phyloP scores from a whole-genome alignment of 805 yeast genomes.

The Wickerhamomyces rabaulensis region DNA sequence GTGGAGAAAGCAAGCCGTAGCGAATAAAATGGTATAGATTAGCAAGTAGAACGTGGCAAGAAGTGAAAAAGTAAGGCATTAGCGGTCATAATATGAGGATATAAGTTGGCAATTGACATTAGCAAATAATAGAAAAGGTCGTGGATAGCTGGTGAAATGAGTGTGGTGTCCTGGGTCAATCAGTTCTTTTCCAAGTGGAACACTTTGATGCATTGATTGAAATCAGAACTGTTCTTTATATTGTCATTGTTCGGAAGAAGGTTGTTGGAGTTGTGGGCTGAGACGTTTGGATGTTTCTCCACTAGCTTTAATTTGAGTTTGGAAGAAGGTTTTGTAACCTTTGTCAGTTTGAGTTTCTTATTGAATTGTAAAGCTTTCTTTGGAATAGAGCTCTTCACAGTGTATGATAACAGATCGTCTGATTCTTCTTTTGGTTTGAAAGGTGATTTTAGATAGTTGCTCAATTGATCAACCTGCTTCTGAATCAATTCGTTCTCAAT shows the following conservation, averaged over 20 bases:
- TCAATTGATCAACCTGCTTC: constrained; percentile 15
- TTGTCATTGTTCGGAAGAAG: not conserved
- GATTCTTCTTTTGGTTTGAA: constrained; percentile 6
- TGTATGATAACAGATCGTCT: not conserved
- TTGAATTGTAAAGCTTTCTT: not conserved
- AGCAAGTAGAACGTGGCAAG: not conserved
- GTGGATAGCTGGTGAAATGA: not conserved
- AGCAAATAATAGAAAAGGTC: not conserved
- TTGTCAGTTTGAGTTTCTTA: not conserved
- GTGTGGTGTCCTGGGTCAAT: not conserved
- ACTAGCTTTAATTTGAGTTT: constrained; percentile 5
- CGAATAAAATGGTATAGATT: not conserved
- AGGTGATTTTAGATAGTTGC: constrained; percentile 15
- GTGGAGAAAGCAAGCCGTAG: not conserved
- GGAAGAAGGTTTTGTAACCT: not conserved
- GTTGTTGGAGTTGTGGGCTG: not conserved
- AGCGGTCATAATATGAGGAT: not conserved
- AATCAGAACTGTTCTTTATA: constrained; percentile 5
- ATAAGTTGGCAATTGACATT: not conserved
- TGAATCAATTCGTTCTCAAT: constrained; percentile 20
- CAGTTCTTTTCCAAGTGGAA: constrained; percentile 13
- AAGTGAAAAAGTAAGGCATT: not conserved
- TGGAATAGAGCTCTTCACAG: not conserved
- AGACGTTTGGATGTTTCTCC: constrained; percentile 5
- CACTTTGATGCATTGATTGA: constrained; percentile 13